Percentiles rank a stretch among this genome's conserved stretches.
These are phyloP conservation scores for Fusarium duplospermum DNA, from an alignment of 2,329 filamentous ascomycete species.

Conservation along the genomic window DNA sequence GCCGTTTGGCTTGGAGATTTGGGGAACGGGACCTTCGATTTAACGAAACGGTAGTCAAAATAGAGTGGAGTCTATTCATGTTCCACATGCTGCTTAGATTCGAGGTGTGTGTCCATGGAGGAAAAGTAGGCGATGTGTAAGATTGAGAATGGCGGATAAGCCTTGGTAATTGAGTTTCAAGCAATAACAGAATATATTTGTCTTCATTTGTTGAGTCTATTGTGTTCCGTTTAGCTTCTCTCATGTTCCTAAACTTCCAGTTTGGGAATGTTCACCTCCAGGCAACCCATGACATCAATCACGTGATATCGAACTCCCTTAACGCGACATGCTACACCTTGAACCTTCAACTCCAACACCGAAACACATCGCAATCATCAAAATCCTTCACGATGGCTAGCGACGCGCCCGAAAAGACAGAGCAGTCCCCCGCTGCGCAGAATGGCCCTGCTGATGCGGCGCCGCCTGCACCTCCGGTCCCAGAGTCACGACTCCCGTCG, in stretches of 20 bases:
- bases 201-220: background rate
- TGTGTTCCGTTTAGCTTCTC: background rate
- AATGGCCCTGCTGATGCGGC: slow-evolving; percentile 44
- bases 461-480: slow-evolving; percentile 60
- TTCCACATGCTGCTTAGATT: slow-evolving; percentile 12
- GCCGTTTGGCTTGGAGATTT: slow-evolving; percentile 41
- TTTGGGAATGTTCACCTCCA: slow-evolving; percentile 6
- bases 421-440: slow-evolving; percentile 44
- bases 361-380: slow-evolving; percentile 29
- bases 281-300: slow-evolving; percentile 30
- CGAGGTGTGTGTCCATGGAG: background rate
- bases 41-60: slow-evolving; percentile 37
- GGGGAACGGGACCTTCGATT: slow-evolving; percentile 25
- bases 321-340: slow-evolving; percentile 28
- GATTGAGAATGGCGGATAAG: background rate
- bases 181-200: background rate
- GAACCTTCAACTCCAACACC: slow-evolving; percentile 25
- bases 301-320: slow-evolving; percentile 36
- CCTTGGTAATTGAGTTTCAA: slow-evolving; percentile 10
- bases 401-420: slow-evolving; percentile 50
- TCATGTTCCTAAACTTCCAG: background rate
- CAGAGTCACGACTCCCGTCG: slow-evolving; percentile 75
- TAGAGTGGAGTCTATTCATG: slow-evolving; percentile 38
- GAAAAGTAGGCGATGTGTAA: background rate
- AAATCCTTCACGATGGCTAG: slow-evolving; percentile 48